A percentile compares a stretch with the other conserved stretches of the same genome.
Conservation (phyloP, 2,329 filamentous ascomycete genomes). For the Ophiostoma angusticollis region DNA sequence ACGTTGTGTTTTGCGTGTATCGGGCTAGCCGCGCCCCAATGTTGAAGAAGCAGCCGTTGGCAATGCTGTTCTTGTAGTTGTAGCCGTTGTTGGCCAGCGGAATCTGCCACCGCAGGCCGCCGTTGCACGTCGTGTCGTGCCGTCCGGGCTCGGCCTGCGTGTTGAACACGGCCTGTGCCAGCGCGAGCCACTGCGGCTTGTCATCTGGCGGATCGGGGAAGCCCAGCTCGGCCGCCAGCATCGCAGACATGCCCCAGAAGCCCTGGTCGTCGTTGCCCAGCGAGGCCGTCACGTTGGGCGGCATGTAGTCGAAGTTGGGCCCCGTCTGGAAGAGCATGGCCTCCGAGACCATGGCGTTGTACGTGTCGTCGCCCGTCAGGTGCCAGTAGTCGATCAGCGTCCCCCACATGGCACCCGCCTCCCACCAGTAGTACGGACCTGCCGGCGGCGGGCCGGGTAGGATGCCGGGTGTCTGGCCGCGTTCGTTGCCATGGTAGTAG, state of each 20-base stretch:
- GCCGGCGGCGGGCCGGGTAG: conserved; percentile 19
- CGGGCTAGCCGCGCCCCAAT: conserved; percentile 45
- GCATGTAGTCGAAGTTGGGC: conserved; percentile 35
- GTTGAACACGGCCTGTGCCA: conserved; percentile 47
- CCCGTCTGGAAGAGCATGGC: conserved; percentile 35
- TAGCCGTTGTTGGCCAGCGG: conserved; percentile 50
- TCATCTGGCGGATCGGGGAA: conserved; percentile 32
- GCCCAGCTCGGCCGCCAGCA: conserved; percentile 41
- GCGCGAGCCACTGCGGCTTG: conserved; percentile 34
- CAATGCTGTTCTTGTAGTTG: conserved; percentile 44
- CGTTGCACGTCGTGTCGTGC: conserved; percentile 41
- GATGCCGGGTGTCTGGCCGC: conserved; percentile 19
- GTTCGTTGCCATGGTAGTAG: conserved; percentile 21
- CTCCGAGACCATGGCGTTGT: conserved; percentile 34
- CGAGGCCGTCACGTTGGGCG: conserved; percentile 28
- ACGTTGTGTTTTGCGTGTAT: conserved; percentile 45
- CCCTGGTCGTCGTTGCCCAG: conserved; percentile 47
- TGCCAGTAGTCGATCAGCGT: conserved; percentile 27
- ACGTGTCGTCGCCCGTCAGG: conserved; percentile 32
- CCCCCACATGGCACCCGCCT: conserved; percentile 19
- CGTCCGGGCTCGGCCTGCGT: conserved; percentile 33
- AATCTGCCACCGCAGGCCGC: conserved; percentile 57
- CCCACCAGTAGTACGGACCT: conserved; percentile 23
- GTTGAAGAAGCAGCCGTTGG: conserved; percentile 38
- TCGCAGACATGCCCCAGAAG: conserved; percentile 44